phyloP scores from a whole-genome alignment of 2,329 filamentous ascomycete species.

The Colletotrichum acutatum region DNA sequence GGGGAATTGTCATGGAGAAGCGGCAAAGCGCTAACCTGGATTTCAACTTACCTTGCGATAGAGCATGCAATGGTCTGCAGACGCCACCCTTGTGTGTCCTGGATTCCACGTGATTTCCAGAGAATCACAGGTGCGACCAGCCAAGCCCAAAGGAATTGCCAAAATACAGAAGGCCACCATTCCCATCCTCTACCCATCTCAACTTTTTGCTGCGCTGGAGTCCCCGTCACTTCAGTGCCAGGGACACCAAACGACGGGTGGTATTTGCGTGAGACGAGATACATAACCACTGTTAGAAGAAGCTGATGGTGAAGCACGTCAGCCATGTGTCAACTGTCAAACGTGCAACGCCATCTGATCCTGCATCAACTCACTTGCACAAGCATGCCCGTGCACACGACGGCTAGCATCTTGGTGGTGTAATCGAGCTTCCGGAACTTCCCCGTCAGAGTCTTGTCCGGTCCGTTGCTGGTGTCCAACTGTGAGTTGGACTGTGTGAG shows the following conservation, averaged over 20 bases:
- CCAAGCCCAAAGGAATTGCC: slow-evolving; percentile 74
- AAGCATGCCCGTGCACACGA: slow-evolving; percentile 64
- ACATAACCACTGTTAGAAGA: slow-evolving; percentile 68
- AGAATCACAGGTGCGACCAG: slow-evolving; percentile 70
- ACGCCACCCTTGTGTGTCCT: slow-evolving; percentile 75
- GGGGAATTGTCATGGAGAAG: neutral
- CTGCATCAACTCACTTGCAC: slow-evolving; percentile 59
- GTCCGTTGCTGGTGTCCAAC: slow-evolving; percentile 32
- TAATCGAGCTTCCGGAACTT: slow-evolving; percentile 55
- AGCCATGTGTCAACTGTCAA: slow-evolving; percentile 20
- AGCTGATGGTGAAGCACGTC: slow-evolving; percentile 54
- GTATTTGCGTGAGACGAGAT: slow-evolving; percentile 72
- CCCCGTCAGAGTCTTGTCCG: slow-evolving; percentile 44
- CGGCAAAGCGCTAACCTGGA: slow-evolving; percentile 9
- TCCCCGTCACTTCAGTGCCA: slow-evolving; percentile 69
- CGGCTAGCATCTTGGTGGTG: slow-evolving; percentile 58
- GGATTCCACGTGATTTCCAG: slow-evolving; percentile 69
- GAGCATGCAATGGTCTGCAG: slow-evolving; percentile 68
- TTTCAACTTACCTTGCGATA: slow-evolving; percentile 53
- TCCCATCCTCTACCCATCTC: slow-evolving; percentile 68
- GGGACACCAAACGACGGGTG: slow-evolving; percentile 70
- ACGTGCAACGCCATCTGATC: slow-evolving; percentile 11
- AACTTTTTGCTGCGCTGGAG: slow-evolving; percentile 59
- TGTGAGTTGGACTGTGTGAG: slow-evolving; percentile 32
- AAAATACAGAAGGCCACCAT: slow-evolving; percentile 74